phyloP scores from a whole-genome alignment of 306 rosid genomes.

The Parietaria judaica region DNA sequence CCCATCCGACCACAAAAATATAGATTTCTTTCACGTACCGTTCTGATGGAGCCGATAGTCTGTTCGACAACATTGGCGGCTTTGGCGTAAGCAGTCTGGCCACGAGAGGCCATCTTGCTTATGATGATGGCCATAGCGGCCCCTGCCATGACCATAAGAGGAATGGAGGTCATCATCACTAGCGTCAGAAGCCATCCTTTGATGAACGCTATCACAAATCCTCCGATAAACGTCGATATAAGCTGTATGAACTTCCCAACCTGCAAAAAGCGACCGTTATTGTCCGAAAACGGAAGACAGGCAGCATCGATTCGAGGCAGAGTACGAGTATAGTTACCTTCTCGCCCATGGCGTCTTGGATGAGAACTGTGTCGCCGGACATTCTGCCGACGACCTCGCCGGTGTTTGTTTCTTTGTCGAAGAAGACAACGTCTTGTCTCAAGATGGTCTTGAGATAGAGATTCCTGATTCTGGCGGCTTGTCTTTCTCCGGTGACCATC shows the following conservation, averaged over 20 bases:
- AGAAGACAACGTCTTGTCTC: slow-evolving; percentile 79
- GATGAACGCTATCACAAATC: slow-evolving; percentile 55
- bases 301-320: background rate
- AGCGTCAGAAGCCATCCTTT: slow-evolving; percentile 87
- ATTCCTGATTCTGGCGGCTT: slow-evolving; percentile 75
- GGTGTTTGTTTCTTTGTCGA: slow-evolving; percentile 77
- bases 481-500: slow-evolving; percentile 97
- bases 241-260: slow-evolving; percentile 77
- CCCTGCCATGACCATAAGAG: slow-evolving; percentile 60
- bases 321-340: background rate
- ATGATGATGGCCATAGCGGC: slow-evolving; percentile 48
- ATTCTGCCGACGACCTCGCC: slow-evolving; percentile 88
- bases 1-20: background rate
- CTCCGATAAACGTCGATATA: slow-evolving; percentile 56
- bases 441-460: slow-evolving; percentile 76
- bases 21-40: slow-evolving; percentile 31
- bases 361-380: slow-evolving; percentile 92
- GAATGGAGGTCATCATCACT: slow-evolving; percentile 70
- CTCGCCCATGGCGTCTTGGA: slow-evolving; percentile 97
- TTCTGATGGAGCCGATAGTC: slow-evolving; percentile 82
- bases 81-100: slow-evolving; percentile 71
- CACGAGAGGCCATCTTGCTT: slow-evolving; percentile 52
- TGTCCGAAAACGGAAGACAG: background rate
- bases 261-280: slow-evolving; percentile 23
- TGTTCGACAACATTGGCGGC: slow-evolving; percentile 84